A percentile compares a stretch with the other conserved stretches of the same genome.
These are phyloP conservation scores for Aspergillus nanangensis DNA, from an alignment of 495 filamentous ascomycete genomes.

Conservation along the genomic window DNA sequence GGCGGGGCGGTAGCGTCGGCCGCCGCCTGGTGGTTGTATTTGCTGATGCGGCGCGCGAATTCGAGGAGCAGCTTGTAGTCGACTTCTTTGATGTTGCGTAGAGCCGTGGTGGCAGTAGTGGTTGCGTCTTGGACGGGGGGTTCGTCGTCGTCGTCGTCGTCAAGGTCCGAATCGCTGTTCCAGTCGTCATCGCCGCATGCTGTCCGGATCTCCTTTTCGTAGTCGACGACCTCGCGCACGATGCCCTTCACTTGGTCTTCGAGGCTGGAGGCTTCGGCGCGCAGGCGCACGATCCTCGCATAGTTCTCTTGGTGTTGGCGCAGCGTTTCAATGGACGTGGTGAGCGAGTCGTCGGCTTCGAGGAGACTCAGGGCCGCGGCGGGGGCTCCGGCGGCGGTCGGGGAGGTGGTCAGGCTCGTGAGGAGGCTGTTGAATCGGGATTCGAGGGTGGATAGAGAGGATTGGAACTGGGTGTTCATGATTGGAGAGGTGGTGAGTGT, in stretches of 20 bases:
- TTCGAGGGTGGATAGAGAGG: conserved; percentile 35
- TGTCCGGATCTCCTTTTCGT: conserved; percentile 32
- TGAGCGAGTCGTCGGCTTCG: conserved; percentile 37
- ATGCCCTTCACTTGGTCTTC: conserved; percentile 39
- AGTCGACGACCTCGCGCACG: conserved; percentile 35
- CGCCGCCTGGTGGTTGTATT: conserved; percentile 44
- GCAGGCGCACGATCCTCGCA: conserved; percentile 32
- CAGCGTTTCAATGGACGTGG: conserved; percentile 35
- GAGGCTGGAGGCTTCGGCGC: conserved; percentile 31
- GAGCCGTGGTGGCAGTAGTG: no score
- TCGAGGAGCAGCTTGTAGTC: conserved; percentile 41
- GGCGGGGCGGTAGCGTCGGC: conserved; percentile 30
- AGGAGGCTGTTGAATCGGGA: conserved; percentile 38
- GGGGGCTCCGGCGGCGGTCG: conserved; percentile 39
- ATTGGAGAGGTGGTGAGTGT: background rate
- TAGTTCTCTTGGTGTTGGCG: conserved; percentile 42
- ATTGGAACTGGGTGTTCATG: conserved; percentile 38
- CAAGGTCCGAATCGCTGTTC: conserved; percentile 16
- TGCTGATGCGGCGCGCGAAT: conserved; percentile 45
- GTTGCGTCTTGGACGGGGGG: no score
- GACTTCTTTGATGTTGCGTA: conserved; percentile 28
- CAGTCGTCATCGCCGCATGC: conserved; percentile 28
- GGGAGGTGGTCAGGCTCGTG: conserved; percentile 36
- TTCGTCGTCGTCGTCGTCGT: conserved; percentile 19
- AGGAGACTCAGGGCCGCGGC: conserved; percentile 36